Evolutionary conservation across 139 green algal genomes (phyloP), one percentile per base, ranked within the genome.

Genomic region (Chlorella sp.): DNA sequence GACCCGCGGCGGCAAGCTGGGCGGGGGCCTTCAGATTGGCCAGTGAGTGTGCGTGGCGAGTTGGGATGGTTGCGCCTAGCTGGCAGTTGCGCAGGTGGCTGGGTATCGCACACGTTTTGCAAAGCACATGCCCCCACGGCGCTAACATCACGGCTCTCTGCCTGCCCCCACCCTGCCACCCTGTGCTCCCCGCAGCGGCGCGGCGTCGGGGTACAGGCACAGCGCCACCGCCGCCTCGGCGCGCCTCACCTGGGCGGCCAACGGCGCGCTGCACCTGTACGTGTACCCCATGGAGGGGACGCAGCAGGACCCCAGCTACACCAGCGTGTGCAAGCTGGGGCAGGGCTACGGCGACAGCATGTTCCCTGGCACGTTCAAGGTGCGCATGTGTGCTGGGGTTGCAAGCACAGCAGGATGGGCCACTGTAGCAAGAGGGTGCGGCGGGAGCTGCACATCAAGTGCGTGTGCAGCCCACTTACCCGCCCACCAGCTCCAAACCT

Each of bases 1-100:
- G 77, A 83, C 77, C 24, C 58, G 77, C 0, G 77, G 77, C 40
- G 77, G 77, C 77, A 83, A 83, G 77, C 60, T 83, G 77, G 77
- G 77, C 28, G 77, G 77, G 1, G 77, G 77, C 28, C 40, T 83
- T 38, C 69, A 75, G 69, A 30, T 75, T 11, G 72, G 75, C 60
- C 54, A 60, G 51, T 60, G 51, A 60, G 51, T 60, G 9, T n/a
- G n/a, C n/a, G n/a, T n/a, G n/a, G n/a, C n/a, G n/a, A n/a, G n/a
- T n/a, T n/a, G n/a, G n/a, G n/a, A n/a, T n/a, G n/a, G n/a, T n/a
- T n/a, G n/a, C n/a, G n/a, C n/a, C n/a, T n/a, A n/a, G n/a, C n/a
- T n/a, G n/a, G n/a, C n/a, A n/a, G n/a, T n/a, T n/a, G n/a, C n/a
- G n/a, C n/a, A n/a, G n/a, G n/a, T n/a, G n/a, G n/a, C n/a, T n/a